Evolutionary conservation across 2,329 filamentous ascomycete genomes (phyloP).

Genomic region (Fusarium sp.): DNA sequence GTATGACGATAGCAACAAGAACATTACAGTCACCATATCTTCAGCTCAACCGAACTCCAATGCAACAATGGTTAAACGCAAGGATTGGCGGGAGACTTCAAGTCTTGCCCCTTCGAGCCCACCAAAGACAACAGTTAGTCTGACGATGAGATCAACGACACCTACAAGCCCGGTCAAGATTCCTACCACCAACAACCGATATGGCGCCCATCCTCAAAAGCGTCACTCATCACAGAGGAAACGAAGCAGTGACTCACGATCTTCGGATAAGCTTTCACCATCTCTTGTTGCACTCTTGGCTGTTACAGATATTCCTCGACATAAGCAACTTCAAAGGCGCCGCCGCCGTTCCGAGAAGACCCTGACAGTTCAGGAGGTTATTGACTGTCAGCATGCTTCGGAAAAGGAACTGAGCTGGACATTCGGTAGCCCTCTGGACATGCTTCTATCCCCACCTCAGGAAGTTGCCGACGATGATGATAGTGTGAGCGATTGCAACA

Average conservation of each 20-base stretch:
- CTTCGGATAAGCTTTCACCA: constrained; percentile 65
- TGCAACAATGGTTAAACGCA: constrained; percentile 51
- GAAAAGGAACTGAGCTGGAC: constrained; percentile 69
- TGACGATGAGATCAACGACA: constrained; percentile 45
- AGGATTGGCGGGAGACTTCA: constrained; percentile 45
- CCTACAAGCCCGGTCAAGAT: constrained; percentile 66
- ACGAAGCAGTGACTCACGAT: constrained; percentile 56
- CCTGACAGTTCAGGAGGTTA: constrained; percentile 66
- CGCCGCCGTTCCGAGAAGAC: constrained; percentile 42
- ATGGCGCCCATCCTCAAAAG: constrained; percentile 51
- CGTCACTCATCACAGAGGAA: constrained; percentile 52
- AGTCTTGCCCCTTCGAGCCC: constrained; percentile 45
- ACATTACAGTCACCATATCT: constrained; percentile 41
- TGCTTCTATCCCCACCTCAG: constrained; percentile 70
- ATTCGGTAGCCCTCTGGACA: constrained; percentile 65
- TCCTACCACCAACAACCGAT: constrained; percentile 55
- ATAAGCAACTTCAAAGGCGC: constrained; percentile 52
- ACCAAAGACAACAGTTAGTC: constrained; percentile 42
- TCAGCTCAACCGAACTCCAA: constrained; percentile 39
- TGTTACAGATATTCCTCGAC: constrained; percentile 68
- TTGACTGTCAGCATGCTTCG: constrained; percentile 63
- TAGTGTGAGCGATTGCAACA: constrained; percentile 63
- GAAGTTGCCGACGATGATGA: constrained; percentile 62
- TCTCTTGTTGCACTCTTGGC: constrained; percentile 71
- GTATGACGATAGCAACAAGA: constrained; percentile 45